phyloP scores from a whole-genome alignment of 228 moss, liverwort and hornwort species.

The Sphagnum magellanicum region DNA sequence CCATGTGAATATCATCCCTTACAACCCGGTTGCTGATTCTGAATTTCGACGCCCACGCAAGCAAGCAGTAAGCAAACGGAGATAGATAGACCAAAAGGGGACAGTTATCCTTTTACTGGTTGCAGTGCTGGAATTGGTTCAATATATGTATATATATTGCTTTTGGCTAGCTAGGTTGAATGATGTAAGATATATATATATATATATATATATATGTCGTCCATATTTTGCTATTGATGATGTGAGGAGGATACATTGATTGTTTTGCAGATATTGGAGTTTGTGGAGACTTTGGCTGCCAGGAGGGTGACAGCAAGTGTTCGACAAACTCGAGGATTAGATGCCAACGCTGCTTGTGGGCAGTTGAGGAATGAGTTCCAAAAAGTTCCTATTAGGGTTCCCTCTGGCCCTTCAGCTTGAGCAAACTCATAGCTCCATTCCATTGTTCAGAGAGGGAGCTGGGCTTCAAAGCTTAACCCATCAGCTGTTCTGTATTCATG shows the following conservation, averaged over 20 bases:
- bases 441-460: no score
- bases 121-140: background rate
- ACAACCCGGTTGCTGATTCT: conserved; percentile 89
- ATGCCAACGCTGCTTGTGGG: conserved; percentile 98
- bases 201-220: no score
- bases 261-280: conserved; percentile 60
- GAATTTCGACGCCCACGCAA: conserved; percentile 78
- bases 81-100: background rate
- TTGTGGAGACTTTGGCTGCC: conserved; percentile 62
- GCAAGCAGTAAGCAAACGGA: conserved; percentile 46
- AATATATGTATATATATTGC: no score
- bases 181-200: no score
- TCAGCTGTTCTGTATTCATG: no score
- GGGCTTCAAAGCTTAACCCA: no score
- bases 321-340: conserved; percentile 82
- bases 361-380: conserved; percentile 88
- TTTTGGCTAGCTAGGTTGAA: no score
- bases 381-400: conserved; percentile 28
- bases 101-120: background rate
- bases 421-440: no score
- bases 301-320: conserved; percentile 79
- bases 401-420: no score
- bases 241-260: background rate
- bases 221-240: no score
- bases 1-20: conserved; percentile 93